Percentiles rank a stretch among this genome's conserved stretches.
Conservation (phyloP, 768 basidiomycete species). For the Macrolepiota albuminosa region DNA sequence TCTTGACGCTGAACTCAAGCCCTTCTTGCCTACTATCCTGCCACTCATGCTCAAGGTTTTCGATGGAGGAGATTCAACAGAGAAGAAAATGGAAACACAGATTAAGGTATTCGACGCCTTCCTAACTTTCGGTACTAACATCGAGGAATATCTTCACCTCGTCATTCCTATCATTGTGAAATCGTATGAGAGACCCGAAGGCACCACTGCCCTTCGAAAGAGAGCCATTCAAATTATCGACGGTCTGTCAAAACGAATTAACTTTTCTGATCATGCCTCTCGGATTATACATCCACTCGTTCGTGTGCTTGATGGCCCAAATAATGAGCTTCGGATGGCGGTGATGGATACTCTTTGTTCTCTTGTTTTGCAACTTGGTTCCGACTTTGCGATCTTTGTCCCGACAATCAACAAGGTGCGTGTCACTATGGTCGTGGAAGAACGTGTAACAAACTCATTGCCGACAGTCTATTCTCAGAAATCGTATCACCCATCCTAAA, state of each 20-base stretch:
- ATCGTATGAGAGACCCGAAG: constrained; percentile 82
- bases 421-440: background rate
- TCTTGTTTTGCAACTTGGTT: constrained; percentile 87
- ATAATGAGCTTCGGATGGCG: constrained; percentile 75
- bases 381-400: constrained; percentile 97
- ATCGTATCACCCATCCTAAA: constrained; percentile 71
- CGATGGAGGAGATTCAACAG: constrained; percentile 72
- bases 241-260: constrained; percentile 84
- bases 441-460: constrained; percentile 1
- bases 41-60: constrained; percentile 89
- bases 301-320: constrained; percentile 70
- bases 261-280: constrained; percentile 97
- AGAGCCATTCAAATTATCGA: constrained; percentile 90
- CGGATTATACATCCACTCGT: constrained; percentile 95
- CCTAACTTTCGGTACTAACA: constrained; percentile 90
- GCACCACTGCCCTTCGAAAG: constrained; percentile 70
- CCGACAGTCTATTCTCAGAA: constrained; percentile 64
- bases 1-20: constrained; percentile 95
- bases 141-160: constrained; percentile 97
- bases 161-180: constrained; percentile 93
- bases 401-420: constrained; percentile 93
- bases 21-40: constrained; percentile 86
- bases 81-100: constrained; percentile 72
- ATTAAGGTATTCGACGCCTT: constrained; percentile 94
- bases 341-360: constrained; percentile 95